Evolutionary conservation across 257 asterid species (phyloP).

Genomic region (Orobanche coerulescens): DNA sequence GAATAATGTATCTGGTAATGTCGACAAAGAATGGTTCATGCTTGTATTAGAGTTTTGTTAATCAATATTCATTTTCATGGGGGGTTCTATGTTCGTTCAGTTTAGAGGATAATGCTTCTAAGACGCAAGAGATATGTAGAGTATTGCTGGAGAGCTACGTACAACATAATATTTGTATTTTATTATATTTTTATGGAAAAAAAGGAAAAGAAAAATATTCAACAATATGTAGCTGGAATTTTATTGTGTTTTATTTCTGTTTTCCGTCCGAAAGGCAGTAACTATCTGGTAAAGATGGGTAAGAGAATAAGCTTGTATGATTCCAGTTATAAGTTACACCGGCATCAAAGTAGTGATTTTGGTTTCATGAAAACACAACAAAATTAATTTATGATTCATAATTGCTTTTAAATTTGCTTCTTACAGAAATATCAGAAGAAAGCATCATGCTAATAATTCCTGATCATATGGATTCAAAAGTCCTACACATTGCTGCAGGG

Average conservation of each 20-base stretch:
- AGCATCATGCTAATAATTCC: conserved; percentile 25
- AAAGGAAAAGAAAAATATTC: too few species aligned
- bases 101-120: neutral
- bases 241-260: too few species aligned
- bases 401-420: neutral
- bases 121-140: too few species aligned
- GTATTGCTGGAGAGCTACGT: too few species aligned
- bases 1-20: conserved; percentile 28
- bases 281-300: too few species aligned
- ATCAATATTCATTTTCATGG: neutral
- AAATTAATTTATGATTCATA: neutral
- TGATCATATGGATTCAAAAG: conserved; percentile 30
- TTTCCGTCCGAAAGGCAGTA: neutral
- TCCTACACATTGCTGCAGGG: conserved; percentile 68
- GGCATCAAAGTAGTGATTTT: neutral
- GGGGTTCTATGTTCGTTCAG: neutral
- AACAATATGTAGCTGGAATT: too few species aligned
- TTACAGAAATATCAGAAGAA: conserved; percentile 29
- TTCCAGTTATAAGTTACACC: neutral
- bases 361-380: neutral
- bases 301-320: too few species aligned
- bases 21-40: neutral
- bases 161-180: too few species aligned
- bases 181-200: too few species aligned
- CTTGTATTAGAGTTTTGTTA: neutral